Base-by-base conservation (phyloP, 106 monocot species). In the Dioscorea dumetorum region DNA sequence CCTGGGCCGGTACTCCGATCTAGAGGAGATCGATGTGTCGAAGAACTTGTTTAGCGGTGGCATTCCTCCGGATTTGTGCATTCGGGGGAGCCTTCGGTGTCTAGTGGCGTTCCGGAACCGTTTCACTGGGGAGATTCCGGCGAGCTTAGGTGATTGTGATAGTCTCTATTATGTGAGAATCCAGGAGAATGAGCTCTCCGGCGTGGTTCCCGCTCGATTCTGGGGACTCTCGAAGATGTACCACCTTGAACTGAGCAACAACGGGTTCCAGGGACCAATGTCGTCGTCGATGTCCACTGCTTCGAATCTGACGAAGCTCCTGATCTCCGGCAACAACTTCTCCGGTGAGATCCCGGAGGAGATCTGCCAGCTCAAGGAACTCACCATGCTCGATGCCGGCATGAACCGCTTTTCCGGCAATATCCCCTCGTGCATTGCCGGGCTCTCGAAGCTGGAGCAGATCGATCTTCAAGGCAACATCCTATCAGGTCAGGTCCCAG, bases 161-260 rank as follows among this genome's bases (percentile, higher is more conserved):
- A 74, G 66, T 53, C 63, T 87, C 18, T 48, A 41, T 3, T 76
- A 77, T 24, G 64, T 87, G 0, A 70, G 82, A 24, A 67, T 87
- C 22, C 71, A 77, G 64, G 72, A 87, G 62, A 87, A 87, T 67
- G 58, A 53, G 62, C 48, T 87, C 68, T 57, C 86, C 61, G 86
- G 86, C 14, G 22, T 54, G 8, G 69, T 86, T 4, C 86, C 82
- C n/a, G 66, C 49, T 0, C 1, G 22, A 2, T 54, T 86, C 28
- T 86, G 81, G 86, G 61, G 68, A 50, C 73, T 79, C 22, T 71
- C 79, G 1, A 60, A 48, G 1, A 21, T 83, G 9, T 65, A 76
- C 19, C 28, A 53, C 50, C 35, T 87, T 4, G 82, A 87, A 24
- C 67, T 87, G 9, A 23, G 56, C 8, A 35, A 63, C 33, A 86